Evolutionary conservation across 495 filamentous ascomycete species (phyloP), one percentile per base, ranked within the genome.

Genomic region (Xylaria nigripes): DNA sequence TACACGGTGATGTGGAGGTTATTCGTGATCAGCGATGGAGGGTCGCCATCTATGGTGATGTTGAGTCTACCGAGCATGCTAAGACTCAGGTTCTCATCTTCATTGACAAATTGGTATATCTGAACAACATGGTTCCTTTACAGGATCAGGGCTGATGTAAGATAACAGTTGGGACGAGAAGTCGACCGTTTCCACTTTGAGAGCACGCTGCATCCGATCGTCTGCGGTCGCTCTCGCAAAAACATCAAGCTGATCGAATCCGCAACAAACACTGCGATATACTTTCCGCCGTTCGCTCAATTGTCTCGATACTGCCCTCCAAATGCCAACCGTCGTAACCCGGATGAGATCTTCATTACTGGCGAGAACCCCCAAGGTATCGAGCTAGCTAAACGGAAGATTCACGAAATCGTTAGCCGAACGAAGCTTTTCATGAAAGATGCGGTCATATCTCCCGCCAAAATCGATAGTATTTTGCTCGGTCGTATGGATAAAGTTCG

Each of bases 231-330:
- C 13, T 88, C 86, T 55, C 81, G 92, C 61, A 93, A 95, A 74
- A 96, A 96, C 63, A 92, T 98, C 70, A 96, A 96, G 75, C 73
- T 90, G 48, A 96, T 98, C 62, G 93, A 98, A 68, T 91, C 93
- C 13, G 79, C 84, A 19, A 95, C 93, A 13, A 86, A 87, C 60
- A 96, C 94, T 13, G 92, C 93, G 34, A 96, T 98, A 57, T 98
- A 97, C 70, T 96, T 98, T 64, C 93, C 93, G 18, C 87, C 90
- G 6, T 97, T 96, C 62, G 88, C 91, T 22, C 82, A 81, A 40
- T 82, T 95, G 32, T 95, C 90, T 64, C 86, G 88, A 40, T 97
- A 96, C 62, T 86, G 81, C 30, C 90, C 94, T 1, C 82, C 79
- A 22, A 86, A 85, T 49, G 87, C 89, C 19, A 76, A 81, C 50